These are phyloP conservation scores for Crithidia acanthocephali DNA, from an alignment of 208 protist genomes.

Conservation along the genomic window DNA sequence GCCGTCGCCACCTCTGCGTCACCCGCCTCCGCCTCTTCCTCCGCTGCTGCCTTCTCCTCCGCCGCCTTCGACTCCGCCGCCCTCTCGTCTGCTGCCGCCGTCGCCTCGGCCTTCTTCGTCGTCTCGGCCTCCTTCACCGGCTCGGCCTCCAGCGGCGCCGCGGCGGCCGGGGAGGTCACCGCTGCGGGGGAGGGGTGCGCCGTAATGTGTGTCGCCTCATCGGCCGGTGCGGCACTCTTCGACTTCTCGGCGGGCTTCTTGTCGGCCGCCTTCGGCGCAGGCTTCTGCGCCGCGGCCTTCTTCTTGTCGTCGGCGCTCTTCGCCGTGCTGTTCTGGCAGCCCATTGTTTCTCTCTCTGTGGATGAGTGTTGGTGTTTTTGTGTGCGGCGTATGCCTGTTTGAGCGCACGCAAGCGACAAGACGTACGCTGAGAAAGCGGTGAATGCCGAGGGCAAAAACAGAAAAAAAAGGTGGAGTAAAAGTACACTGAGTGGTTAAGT, in stretches of 20 bases:
- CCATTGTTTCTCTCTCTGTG: conserved; percentile 29
- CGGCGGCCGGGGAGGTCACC: not conserved
- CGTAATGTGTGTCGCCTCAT: conserved; percentile 1
- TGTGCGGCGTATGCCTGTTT: no score
- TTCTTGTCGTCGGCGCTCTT: conserved; percentile 27
- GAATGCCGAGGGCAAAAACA: no score
- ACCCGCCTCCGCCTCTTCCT: not conserved
- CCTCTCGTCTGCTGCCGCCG: not conserved
- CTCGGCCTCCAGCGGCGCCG: not conserved
- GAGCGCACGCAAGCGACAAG: no score
- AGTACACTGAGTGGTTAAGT: no score
- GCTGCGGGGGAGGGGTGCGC: not conserved
- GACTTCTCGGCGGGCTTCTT: conserved; percentile 8
- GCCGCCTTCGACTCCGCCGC: not conserved
- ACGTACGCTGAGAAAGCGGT: no score
- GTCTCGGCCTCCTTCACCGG: conserved; percentile 8
- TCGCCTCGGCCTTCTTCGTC: not conserved
- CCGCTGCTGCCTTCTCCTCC: conserved; percentile 9
- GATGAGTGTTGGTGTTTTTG: not conserved
- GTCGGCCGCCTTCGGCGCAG: not conserved
- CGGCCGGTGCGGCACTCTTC: not conserved
- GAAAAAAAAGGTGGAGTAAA: no score
- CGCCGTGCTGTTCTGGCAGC: conserved; percentile 44
- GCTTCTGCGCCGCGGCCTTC: conserved; percentile 4
- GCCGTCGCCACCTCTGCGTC: not conserved